Percentiles rank a stretch among this genome's conserved stretches.
Conservation (phyloP, 305 asterid genomes). For the Fraxinus paxiana region DNA sequence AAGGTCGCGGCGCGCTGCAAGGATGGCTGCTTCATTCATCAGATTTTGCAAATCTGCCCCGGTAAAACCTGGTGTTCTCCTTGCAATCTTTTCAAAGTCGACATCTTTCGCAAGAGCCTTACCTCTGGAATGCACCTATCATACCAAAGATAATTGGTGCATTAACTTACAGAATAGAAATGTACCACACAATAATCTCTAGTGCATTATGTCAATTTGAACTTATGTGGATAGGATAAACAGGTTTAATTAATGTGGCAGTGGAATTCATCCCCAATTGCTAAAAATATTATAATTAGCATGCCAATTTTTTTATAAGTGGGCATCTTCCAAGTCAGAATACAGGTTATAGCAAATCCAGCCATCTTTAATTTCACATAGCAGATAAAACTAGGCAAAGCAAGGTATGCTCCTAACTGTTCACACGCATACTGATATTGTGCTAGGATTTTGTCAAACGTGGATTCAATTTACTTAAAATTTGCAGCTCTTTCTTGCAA, state of each 20-base stretch:
- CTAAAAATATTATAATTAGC: neutral
- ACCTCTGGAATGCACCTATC: constrained; percentile 49
- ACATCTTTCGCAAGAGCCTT: constrained; percentile 53
- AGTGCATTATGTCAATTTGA: neutral
- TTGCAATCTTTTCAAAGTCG: constrained; percentile 45
- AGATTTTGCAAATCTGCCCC: constrained; percentile 53
- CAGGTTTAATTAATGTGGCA: neutral
- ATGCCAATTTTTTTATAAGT: neutral
- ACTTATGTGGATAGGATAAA: neutral
- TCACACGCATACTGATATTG: neutral
- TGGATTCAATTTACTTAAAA: neutral
- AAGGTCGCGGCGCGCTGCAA: constrained; percentile 49
- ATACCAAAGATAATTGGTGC: neutral
- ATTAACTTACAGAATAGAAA: neutral
- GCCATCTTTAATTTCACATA: neutral
- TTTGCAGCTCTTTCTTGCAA: neutral
- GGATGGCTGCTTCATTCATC: constrained; percentile 54
- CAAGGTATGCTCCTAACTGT: neutral
- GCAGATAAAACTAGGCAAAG: neutral
- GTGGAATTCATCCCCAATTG: neutral
- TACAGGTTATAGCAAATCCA: neutral
- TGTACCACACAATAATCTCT: neutral
- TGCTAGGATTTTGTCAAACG: neutral
- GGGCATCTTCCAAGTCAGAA: neutral
- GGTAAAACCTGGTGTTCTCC: constrained; percentile 53